Conservation (phyloP, 805 yeast species). For the Pichia scutulata region DNA sequence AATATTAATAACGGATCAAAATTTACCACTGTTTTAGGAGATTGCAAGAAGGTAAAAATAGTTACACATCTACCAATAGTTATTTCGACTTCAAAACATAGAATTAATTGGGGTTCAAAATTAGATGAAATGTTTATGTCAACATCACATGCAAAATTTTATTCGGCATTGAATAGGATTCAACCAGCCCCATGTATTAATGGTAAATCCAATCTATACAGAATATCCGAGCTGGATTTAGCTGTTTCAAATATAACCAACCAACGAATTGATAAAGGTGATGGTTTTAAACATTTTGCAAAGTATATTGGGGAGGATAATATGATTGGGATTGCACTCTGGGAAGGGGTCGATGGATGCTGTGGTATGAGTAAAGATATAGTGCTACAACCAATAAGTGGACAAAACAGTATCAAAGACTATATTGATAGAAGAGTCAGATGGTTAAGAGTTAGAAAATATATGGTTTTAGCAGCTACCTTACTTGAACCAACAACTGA, state of each 20-base stretch:
- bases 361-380: constrained; percentile 75
- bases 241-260: constrained; percentile 40
- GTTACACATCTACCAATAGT: constrained; percentile 83
- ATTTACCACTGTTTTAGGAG: constrained; percentile 10
- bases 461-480: constrained; percentile 83
- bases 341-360: constrained; percentile 61
- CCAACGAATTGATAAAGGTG: constrained; percentile 30
- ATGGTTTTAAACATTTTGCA: constrained; percentile 64
- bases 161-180: constrained; percentile 65
- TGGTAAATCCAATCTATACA: constrained; percentile 79
- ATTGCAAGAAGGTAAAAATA: constrained; percentile 43
- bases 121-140: constrained; percentile 80
- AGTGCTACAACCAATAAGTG: constrained; percentile 64
- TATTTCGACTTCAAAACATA: constrained; percentile 15
- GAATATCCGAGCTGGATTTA: constrained; percentile 54
- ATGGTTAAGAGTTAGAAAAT: constrained; percentile 81
- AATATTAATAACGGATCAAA: constrained; percentile 46
- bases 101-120: constrained; percentile 47
- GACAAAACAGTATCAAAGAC: constrained; percentile 36
- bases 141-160: constrained; percentile 81
- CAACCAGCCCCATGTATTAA: constrained; percentile 83
- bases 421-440: constrained; percentile 65
- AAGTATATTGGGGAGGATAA: constrained; percentile 86
- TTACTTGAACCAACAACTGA: constrained; percentile 84
- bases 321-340: constrained; percentile 80